phyloP scores from a whole-genome alignment of 495 filamentous ascomycete genomes.

The Margaritispora aquatica region DNA sequence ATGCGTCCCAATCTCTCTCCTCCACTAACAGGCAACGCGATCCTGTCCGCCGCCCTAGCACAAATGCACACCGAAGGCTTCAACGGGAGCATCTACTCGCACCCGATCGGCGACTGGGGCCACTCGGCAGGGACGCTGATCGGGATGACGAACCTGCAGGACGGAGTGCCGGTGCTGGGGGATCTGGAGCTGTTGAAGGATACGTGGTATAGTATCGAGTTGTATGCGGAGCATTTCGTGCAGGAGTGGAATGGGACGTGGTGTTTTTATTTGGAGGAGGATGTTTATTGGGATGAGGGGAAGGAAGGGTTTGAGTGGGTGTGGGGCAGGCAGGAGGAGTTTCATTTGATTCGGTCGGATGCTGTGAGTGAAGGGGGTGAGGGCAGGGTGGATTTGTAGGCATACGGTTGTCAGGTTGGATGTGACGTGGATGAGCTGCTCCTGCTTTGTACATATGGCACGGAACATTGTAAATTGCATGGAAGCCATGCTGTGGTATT shows the following conservation, averaged over 20 bases:
- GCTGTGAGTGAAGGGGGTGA: not conserved
- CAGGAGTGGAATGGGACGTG: conserved; percentile 34
- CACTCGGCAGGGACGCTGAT: conserved; percentile 40
- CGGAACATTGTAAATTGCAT: too few relatives aligned
- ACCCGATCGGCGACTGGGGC: conserved; percentile 45
- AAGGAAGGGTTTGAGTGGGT: conserved; percentile 37
- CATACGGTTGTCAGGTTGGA: too few relatives aligned
- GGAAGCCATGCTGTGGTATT: too few relatives aligned
- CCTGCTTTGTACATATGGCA: too few relatives aligned
- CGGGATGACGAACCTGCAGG: conserved; percentile 41
- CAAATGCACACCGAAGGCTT: conserved; percentile 37
- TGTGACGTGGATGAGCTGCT: too few relatives aligned
- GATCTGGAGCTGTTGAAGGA: conserved; percentile 34
- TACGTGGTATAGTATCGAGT: conserved; percentile 42
- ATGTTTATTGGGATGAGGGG: conserved; percentile 31
- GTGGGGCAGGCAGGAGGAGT: conserved; percentile 36
- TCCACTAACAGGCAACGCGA: conserved; percentile 38
- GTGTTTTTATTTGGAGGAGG: conserved; percentile 40
- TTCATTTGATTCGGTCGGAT: conserved; percentile 27
- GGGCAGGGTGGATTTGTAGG: too few relatives aligned
- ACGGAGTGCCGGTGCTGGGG: conserved; percentile 34
- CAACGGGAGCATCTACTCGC: conserved; percentile 38
- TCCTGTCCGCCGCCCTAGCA: conserved; percentile 27
- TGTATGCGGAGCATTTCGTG: conserved; percentile 39
- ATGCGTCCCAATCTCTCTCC: too few relatives aligned